Evolutionary conservation across 768 basidiomycete species (phyloP).

Genomic region (Podaxis sp.): DNA sequence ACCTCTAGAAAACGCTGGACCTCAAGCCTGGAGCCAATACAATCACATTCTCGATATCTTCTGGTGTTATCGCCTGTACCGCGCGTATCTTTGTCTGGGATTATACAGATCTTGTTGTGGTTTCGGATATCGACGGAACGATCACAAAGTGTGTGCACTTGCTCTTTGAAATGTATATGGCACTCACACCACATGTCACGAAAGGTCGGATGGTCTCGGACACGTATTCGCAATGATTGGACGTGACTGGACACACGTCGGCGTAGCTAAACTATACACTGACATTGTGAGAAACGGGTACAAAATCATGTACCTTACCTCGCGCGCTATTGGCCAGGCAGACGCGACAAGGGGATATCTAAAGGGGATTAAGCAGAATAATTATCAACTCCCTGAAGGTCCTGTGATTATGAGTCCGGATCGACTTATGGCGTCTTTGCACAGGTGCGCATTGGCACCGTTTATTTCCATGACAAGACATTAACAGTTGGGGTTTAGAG

Average conservation of each 20-base stretch:
- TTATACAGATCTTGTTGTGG: slow-evolving; percentile 82
- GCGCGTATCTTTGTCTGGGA: slow-evolving; percentile 97
- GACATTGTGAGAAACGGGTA: slow-evolving; percentile 96
- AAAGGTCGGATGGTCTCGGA: slow-evolving; percentile 91
- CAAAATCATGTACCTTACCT: slow-evolving; percentile 97
- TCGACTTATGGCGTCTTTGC: slow-evolving; percentile 88
- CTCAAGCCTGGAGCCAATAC: slow-evolving; percentile 86
- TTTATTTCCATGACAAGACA: background rate
- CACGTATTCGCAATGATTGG: slow-evolving; percentile 98
- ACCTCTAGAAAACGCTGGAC: slow-evolving; percentile 74
- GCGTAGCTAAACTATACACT: slow-evolving; percentile 95
- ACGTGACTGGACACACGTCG: slow-evolving; percentile 96
- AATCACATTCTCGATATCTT: slow-evolving; percentile 90
- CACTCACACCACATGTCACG: background rate
- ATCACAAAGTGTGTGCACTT: slow-evolving; percentile 81
- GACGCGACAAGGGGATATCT: slow-evolving; percentile 95
- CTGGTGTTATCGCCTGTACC: slow-evolving; percentile 80
- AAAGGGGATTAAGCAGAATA: slow-evolving; percentile 91
- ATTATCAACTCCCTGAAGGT: slow-evolving; percentile 95
- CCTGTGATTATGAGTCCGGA: slow-evolving; percentile 99
- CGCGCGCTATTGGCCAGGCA: slow-evolving; percentile 95
- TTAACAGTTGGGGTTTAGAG: slow-evolving; percentile 43
- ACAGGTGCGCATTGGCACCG: slow-evolving; percentile 57
- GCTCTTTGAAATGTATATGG: background rate
- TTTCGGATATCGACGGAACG: slow-evolving; percentile 98